Percentiles rank a stretch among this genome's conserved stretches.
Evolutionary conservation across 2,329 filamentous ascomycete species (phyloP).

Genomic region (Penicillium sp.): DNA sequence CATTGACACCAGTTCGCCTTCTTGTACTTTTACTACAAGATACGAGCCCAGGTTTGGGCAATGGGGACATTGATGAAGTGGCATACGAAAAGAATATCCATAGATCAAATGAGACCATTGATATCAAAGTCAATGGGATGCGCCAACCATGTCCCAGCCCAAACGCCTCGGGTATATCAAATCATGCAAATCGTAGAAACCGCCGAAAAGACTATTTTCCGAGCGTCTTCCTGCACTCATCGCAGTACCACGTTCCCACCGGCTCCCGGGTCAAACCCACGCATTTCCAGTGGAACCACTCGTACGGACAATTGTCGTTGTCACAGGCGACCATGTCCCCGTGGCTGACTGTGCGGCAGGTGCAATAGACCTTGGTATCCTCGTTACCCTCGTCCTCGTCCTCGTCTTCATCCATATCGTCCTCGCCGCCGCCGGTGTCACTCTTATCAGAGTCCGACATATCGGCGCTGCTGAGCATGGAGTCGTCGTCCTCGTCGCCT

Average conservation of each 20-base stretch:
- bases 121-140: neutral
- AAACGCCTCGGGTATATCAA: constrained; percentile 24
- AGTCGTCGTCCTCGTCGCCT: constrained; percentile 51
- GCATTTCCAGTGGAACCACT: constrained; percentile 67
- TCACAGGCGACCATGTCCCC: constrained; percentile 68
- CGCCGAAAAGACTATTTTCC: constrained; percentile 28
- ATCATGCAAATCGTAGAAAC: constrained; percentile 7
- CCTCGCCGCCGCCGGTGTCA: constrained; percentile 34
- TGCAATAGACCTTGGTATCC: constrained; percentile 63
- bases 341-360: constrained; percentile 63
- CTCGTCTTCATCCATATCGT: constrained; percentile 48
- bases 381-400: constrained; percentile 53
- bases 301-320: constrained; percentile 61
- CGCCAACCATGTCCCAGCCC: neutral
- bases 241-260: constrained; percentile 57
- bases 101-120: neutral
- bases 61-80: too few relatives aligned
- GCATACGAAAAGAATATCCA: too few relatives aligned
- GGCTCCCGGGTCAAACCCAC: constrained; percentile 61
- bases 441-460: constrained; percentile 48
- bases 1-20: too few relatives aligned
- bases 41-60: too few relatives aligned
- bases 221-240: constrained; percentile 48
- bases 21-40: too few relatives aligned
- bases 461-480: constrained; percentile 52